Percentiles rank a stretch among this genome's conserved stretches.
These are phyloP conservation scores for Pleurotus sapidus DNA, from an alignment of 768 basidiomycete genomes.

Conservation along the genomic window DNA sequence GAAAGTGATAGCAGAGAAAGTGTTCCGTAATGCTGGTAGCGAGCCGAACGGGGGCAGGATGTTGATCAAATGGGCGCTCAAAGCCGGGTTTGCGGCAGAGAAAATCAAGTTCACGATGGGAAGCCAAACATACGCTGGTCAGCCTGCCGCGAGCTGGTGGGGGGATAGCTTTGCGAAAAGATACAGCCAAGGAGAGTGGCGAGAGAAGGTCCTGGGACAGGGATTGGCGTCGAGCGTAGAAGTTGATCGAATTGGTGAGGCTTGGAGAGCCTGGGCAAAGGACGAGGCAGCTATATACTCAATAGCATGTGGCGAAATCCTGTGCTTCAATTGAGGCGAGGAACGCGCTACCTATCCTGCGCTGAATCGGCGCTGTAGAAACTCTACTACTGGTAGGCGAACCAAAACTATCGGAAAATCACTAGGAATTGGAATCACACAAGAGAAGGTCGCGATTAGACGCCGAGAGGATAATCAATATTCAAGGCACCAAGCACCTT, in stretches of 20 bases:
- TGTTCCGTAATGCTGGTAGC: neutral
- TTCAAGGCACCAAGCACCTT: too few relatives aligned
- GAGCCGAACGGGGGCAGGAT: conserved; percentile 1
- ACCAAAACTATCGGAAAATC: too few relatives aligned
- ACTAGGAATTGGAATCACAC: too few relatives aligned
- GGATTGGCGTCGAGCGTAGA: neutral
- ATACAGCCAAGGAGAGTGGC: neutral
- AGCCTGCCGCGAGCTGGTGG: neutral
- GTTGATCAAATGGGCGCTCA: neutral
- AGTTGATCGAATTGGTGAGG: neutral
- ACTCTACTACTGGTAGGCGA: too few relatives aligned
- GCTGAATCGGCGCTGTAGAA: too few relatives aligned
- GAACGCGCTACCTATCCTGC: too few relatives aligned
- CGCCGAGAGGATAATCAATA: too few relatives aligned
- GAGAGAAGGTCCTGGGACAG: neutral
- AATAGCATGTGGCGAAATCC: neutral
- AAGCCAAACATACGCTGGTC: neutral
- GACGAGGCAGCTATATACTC: neutral
- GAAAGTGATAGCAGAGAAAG: neutral
- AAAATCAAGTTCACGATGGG: conserved; percentile 1
- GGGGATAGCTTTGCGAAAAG: neutral
- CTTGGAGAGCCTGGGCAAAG: neutral
- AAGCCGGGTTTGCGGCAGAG: neutral
- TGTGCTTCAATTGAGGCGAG: neutral
- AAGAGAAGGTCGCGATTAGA: too few relatives aligned